A percentile compares a stretch with the other conserved stretches of the same genome.
Conservation (phyloP, 1,284 basidiomycete species). For the Microbotryomycetes sp. region DNA sequence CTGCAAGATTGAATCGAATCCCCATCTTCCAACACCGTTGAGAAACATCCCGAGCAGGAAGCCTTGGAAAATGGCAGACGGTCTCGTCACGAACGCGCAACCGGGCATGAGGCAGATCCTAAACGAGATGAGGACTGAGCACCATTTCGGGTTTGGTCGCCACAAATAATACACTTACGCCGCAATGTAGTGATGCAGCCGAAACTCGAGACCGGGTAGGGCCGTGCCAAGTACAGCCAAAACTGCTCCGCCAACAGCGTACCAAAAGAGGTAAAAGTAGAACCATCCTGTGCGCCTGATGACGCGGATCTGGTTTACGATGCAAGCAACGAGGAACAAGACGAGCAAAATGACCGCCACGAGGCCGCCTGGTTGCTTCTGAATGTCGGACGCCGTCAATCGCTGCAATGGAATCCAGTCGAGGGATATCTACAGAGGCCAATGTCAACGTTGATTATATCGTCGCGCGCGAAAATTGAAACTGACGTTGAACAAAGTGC, state of each 20-base stretch:
- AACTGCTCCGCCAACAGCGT: constrained; percentile 56
- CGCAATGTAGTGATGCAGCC: constrained; percentile 31
- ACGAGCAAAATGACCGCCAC: constrained; percentile 62
- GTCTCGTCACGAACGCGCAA: constrained; percentile 70
- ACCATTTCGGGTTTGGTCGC: constrained; percentile 40
- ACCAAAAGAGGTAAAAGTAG: constrained; percentile 45
- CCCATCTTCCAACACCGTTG: constrained; percentile 52
- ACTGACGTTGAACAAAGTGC: constrained; percentile 42
- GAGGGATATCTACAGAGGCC: constrained; percentile 39
- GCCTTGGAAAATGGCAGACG: constrained; percentile 69
- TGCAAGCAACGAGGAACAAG: constrained; percentile 51
- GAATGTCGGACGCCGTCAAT: constrained; percentile 62
- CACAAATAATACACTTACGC: constrained; percentile 45
- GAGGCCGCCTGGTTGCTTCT: constrained; percentile 60
- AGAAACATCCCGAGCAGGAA: constrained; percentile 71
- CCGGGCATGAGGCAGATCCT: constrained; percentile 64
- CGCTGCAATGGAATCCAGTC: constrained; percentile 61
- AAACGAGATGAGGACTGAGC: constrained; percentile 60
- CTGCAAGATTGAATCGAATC: constrained; percentile 70
- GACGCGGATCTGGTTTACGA: constrained; percentile 69
- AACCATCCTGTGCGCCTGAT: constrained; percentile 77
- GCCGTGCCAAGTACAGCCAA: constrained; percentile 55
- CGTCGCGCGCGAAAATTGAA: not conserved
- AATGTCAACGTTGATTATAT: too few relatives aligned
- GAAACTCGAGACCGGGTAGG: constrained; percentile 51